Conservation (phyloP, 345 rosid species). For the Arabis alpina region DNA sequence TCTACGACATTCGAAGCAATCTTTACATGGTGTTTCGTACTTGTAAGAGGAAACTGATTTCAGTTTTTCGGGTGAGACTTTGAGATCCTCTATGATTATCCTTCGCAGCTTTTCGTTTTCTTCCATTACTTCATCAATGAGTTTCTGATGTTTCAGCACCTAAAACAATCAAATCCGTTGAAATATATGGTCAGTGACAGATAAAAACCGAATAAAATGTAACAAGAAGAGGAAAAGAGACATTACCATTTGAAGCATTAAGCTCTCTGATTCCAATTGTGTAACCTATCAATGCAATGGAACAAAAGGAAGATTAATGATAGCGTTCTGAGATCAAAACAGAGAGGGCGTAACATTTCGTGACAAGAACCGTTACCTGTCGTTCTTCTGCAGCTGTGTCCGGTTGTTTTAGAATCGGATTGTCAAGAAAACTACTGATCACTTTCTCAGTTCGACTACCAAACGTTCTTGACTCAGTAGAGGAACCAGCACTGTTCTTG, state of each 20-base stretch:
- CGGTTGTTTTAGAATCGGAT: constrained; percentile 61
- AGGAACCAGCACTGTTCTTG: constrained; percentile 16
- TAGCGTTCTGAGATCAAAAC: constrained; percentile 42
- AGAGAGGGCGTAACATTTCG: constrained; percentile 3
- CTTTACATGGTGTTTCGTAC: constrained; percentile 53
- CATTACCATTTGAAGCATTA: constrained; percentile 87
- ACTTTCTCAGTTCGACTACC: constrained; percentile 84
- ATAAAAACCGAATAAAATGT: constrained; percentile 7
- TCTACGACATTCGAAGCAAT: constrained; percentile 91
- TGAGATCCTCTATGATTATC: constrained; percentile 77
- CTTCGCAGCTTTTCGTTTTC: constrained; percentile 80
- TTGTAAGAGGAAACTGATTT: constrained; percentile 49
- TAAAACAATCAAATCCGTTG: constrained; percentile 34
- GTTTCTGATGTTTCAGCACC: constrained; percentile 83
- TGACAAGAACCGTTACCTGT: constrained; percentile 19
- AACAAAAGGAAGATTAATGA: constrained; percentile 8
- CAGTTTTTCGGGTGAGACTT: constrained; percentile 72
- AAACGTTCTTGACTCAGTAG: constrained; percentile 46
- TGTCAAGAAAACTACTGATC: constrained; percentile 65
- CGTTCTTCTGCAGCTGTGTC: constrained; percentile 47
- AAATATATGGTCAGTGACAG: neutral
- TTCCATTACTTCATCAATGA: constrained; percentile 74
- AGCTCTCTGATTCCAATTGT: constrained; percentile 67
- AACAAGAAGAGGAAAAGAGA: constrained; percentile 30
- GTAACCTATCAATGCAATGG: constrained; percentile 51